Evolutionary conservation across 495 filamentous ascomycete genomes (phyloP), one percentile per base, ranked within the genome.

Genomic region (Emericellopsis terricola): DNA sequence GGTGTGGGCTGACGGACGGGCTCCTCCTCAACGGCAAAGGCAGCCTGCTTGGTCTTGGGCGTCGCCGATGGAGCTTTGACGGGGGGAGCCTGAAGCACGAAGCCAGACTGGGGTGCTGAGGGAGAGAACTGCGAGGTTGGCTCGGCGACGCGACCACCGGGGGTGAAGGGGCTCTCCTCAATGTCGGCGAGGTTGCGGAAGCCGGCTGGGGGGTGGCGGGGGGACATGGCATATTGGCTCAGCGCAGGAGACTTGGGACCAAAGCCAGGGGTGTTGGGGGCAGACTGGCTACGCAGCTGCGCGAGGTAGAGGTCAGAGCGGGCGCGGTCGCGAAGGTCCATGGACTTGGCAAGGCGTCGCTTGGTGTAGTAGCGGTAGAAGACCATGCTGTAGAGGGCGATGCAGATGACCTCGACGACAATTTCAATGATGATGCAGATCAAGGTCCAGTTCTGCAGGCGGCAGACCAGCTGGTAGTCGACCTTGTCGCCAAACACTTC

Each of bases 291-390:
- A 42, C 81, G 83, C 5, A 96, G 73, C 48, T 96, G 89, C 29
- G 87, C 89, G 34, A 96, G 82, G 64, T 94, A 96, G 37, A 97
- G 66, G 50, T 94, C 85, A 43, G 76, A 81, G 38, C 89, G 79
- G 43, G 89, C 89, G 47, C 76, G 77, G 67, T 99, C 89, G 44
- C 89, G 86, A 47, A 78, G 59, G 54, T 93, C 80, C 87, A 99
- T 96, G 34, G 82, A 81, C 61, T 94, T 96, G 53, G 76, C 77
- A 37, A 99, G 80, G 46, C 75, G 73, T 50, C 81, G 78, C 67
- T 99, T 99, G 38, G 81, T 81, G 69, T 82, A 89, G 65, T 92
- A 81, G 43, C 89, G 80, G 66, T 89, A 96, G 62, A 94, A 93
- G 51, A 91, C 74, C 50, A 94, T 68, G 51, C 65, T 82, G 63